Percentiles rank a stretch among this genome's conserved stretches.
phyloP scores from a whole-genome alignment of 1,139 yeast species.

The Yamadazyma atlantica region DNA sequence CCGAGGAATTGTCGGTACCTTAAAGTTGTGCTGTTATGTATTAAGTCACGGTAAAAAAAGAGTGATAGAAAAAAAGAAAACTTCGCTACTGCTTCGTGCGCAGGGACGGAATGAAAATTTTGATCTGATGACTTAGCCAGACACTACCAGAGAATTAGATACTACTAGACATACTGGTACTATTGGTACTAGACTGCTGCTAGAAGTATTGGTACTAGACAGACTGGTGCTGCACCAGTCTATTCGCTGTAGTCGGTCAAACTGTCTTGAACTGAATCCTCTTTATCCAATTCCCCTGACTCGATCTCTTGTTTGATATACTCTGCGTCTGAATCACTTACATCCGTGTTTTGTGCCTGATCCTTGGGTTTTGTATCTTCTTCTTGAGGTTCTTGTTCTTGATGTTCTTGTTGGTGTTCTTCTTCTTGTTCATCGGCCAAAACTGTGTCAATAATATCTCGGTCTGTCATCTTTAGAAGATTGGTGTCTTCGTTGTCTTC shows the following conservation, averaged over 20 bases:
- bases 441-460: constrained; percentile 1
- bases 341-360: neutral
- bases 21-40: neutral
- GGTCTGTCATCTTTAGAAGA: neutral
- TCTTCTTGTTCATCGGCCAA: neutral
- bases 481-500: constrained; percentile 9
- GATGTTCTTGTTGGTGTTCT: neutral
- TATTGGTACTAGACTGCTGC: constrained; percentile 4
- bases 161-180: neutral
- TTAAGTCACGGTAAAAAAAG: neutral
- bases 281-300: neutral
- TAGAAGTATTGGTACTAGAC: neutral
- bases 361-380: neutral
- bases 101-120: constrained; percentile 7
- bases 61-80: neutral
- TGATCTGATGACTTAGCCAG: constrained; percentile 10
- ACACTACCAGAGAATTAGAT: too few species aligned
- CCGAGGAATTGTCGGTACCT: too few species aligned
- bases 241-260: constrained; percentile 2
- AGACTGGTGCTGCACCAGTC: neutral
- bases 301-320: neutral
- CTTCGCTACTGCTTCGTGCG: neutral
- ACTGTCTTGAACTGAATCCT: neutral
- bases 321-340: constrained; percentile 1
- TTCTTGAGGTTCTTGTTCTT: neutral